A percentile compares a stretch with the other conserved stretches of the same genome.
Evolutionary conservation across 2,329 filamentous ascomycete genomes (phyloP).

Genomic region (Fusarium fujikuroi): DNA sequence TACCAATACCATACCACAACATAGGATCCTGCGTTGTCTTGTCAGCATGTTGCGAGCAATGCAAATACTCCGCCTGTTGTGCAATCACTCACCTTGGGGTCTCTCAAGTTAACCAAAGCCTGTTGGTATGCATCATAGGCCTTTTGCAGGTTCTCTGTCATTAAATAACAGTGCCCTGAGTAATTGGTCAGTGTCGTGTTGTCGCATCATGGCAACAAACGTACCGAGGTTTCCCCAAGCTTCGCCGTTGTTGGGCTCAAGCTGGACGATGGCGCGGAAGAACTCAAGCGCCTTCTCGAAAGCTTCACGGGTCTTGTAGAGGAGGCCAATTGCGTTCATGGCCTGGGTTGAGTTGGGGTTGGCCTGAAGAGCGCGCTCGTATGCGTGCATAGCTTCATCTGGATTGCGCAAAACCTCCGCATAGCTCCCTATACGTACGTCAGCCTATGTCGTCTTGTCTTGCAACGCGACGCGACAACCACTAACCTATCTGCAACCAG

Average conservation of each 20-base stretch:
- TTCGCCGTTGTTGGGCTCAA: slow-evolving; percentile 90
- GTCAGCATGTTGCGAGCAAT: slow-evolving; percentile 18
- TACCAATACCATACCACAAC: slow-evolving; percentile 98
- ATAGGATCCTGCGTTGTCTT: slow-evolving; percentile 78
- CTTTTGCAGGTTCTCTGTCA: slow-evolving; percentile 98
- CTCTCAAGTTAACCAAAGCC: slow-evolving; percentile 89
- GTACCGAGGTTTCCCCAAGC: slow-evolving; percentile 94
- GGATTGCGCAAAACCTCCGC: slow-evolving; percentile 88
- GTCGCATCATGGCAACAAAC: slow-evolving; percentile 39
- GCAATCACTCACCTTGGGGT: slow-evolving; percentile 81
- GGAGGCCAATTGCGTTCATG: slow-evolving; percentile 93
- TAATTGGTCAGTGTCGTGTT: slow-evolving; percentile 27
- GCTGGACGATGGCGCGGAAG: slow-evolving; percentile 87
- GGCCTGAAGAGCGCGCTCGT: slow-evolving; percentile 87
- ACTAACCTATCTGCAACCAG: slow-evolving; percentile 92
- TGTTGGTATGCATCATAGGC: slow-evolving; percentile 97
- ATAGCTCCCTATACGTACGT: slow-evolving; percentile 72
- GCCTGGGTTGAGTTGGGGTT: slow-evolving; percentile 90
- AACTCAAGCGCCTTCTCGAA: slow-evolving; percentile 96
- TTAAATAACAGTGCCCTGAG: slow-evolving; percentile 93
- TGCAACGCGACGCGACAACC: slow-evolving; percentile 46
- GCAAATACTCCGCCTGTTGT: background rate
- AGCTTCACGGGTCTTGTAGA: slow-evolving; percentile 90
- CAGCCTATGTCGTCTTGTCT: slow-evolving; percentile 34
- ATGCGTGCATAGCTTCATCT: slow-evolving; percentile 89